Evolutionary conservation across 1,139 yeast genomes (phyloP).

Genomic region (Zygosaccharomyces sapae): DNA sequence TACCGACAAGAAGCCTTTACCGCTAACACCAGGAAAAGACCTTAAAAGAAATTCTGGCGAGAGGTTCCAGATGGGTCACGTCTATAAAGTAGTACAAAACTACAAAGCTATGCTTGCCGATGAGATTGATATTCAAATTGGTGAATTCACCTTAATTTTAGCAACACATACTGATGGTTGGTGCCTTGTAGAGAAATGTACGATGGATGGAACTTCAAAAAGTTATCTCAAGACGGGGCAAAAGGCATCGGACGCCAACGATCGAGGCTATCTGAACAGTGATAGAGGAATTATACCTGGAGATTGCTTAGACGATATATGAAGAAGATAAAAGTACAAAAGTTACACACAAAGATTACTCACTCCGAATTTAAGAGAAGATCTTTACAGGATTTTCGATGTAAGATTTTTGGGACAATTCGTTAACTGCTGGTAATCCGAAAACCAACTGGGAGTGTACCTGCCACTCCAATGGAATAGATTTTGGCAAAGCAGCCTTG

Average conservation of each 20-base stretch:
- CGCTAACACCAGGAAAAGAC: conserved; percentile 19
- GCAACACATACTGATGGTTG: conserved; percentile 43
- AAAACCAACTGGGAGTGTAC: conserved; percentile 46
- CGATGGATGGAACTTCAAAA: conserved; percentile 20
- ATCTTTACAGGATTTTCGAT: conserved; percentile 39
- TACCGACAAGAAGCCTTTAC: conserved; percentile 23
- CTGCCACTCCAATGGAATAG: conserved; percentile 41
- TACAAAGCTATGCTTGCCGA: conserved; percentile 38
- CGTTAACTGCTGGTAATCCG: conserved; percentile 39
- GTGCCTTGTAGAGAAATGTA: conserved; percentile 41
- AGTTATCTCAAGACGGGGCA: conserved; percentile 4
- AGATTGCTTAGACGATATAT: conserved; percentile 29
- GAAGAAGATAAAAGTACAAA: neutral
- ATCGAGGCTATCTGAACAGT: conserved; percentile 34
- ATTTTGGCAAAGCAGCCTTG: conserved; percentile 38
- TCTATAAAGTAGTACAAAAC: conserved; percentile 26
- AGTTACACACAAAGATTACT: neutral
- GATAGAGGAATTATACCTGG: conserved; percentile 41
- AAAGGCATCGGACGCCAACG: conserved; percentile 9
- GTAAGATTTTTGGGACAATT: conserved; percentile 38
- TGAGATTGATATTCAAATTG: conserved; percentile 35
- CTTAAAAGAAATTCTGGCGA: neutral
- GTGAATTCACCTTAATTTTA: conserved; percentile 37
- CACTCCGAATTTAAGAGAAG: conserved; percentile 17
- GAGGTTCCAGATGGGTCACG: conserved; percentile 9